phyloP scores from a whole-genome alignment of 1,284 basidiomycete genomes.

The Cutaneotrichosporon arboriforme region DNA sequence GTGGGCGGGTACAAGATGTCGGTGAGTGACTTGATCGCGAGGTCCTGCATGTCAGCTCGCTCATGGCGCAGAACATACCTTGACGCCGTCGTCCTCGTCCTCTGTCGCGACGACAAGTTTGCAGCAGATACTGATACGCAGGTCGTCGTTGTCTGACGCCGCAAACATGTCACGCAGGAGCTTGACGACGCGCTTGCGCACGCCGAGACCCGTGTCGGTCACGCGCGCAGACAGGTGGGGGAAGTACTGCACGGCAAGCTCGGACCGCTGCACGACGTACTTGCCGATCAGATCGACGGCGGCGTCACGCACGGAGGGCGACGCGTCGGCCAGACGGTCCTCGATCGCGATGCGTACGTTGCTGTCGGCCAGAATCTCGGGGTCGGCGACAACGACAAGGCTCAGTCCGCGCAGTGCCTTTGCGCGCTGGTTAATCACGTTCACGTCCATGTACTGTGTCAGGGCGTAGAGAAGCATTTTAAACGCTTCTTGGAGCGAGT shows the following conservation, averaged over 20 bases:
- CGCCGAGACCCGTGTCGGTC: conserved; percentile 83
- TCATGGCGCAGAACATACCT: conserved; percentile 46
- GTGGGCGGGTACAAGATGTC: conserved; percentile 71
- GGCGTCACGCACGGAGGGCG: conserved; percentile 88
- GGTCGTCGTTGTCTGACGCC: conserved; percentile 56
- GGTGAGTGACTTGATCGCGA: conserved; percentile 79
- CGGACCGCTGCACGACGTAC: conserved; percentile 81
- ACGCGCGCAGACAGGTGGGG: conserved; percentile 78
- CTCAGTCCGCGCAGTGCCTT: conserved; percentile 83
- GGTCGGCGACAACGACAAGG: conserved; percentile 76
- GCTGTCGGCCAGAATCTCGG: conserved; percentile 58
- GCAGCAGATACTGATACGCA: conserved; percentile 72
- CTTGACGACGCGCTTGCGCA: conserved; percentile 92
- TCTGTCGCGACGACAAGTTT: conserved; percentile 69
- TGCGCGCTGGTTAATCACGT: conserved; percentile 78
- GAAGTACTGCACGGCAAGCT: conserved; percentile 79
- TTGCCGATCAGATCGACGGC: conserved; percentile 93
- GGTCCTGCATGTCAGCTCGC: conserved; percentile 53
- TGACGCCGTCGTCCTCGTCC: conserved; percentile 90
- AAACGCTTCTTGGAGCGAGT: conserved; percentile 68
- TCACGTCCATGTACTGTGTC: conserved; percentile 67
- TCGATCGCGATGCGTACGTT: conserved; percentile 76
- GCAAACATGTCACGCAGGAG: conserved; percentile 76
- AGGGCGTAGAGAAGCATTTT: conserved; percentile 70
- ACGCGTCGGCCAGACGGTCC: conserved; percentile 78